Base-by-base conservation (phyloP, 2,329 filamentous ascomycete genomes). In the Xylaria sp. region DNA sequence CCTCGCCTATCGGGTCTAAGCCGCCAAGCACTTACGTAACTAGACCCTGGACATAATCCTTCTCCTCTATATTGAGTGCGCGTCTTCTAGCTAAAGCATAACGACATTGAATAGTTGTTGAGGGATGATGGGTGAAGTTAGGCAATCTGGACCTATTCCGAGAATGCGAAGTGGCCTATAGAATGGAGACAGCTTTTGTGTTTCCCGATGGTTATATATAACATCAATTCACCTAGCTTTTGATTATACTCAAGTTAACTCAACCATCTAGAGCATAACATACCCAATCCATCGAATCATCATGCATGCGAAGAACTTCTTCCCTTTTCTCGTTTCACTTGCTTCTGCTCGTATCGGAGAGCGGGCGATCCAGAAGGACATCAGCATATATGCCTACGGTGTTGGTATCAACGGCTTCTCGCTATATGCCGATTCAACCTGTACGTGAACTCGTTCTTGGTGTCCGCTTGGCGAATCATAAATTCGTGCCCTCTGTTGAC, bases 301-400 rank as follows among this genome's bases (percentile, higher is more conserved):
- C 50, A 62, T 62, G 60, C 51, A 29, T 49, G 31, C 42, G 49
- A 15, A 29, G 33, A 62, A 49, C 4, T 56, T 42, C 31, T 31
- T 55, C 22, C 50, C 39, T 31, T 49, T 56, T n/a, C 7, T 62
- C 22, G 51, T 29, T 29, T 56, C 60, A 3, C 31, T 55, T 49
- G 60, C 60, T 22, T 47, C 31, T 31, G 60, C 50, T 15, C 11
- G 39, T 49, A 31, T 55, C 11, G 22, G 10, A 29, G 38, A 42
- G 31, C 50, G 50, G 10, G 5, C 50, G 20, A 49, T 49, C 17
- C 5, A 62, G 58, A 45, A 25, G 27, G 29, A 45, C 50, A 22
- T 50, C 50, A 39, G 3, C 60, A 22, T 62, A 31, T 62, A 56
- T 42, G 60, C 42, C 29, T 62, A 62, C 11, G 60, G 60, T 31